Percentiles rank a stretch among this genome's conserved stretches.
Conservation (phyloP, 176 grass and related monocot species). For the Eragrostis curvula region DNA sequence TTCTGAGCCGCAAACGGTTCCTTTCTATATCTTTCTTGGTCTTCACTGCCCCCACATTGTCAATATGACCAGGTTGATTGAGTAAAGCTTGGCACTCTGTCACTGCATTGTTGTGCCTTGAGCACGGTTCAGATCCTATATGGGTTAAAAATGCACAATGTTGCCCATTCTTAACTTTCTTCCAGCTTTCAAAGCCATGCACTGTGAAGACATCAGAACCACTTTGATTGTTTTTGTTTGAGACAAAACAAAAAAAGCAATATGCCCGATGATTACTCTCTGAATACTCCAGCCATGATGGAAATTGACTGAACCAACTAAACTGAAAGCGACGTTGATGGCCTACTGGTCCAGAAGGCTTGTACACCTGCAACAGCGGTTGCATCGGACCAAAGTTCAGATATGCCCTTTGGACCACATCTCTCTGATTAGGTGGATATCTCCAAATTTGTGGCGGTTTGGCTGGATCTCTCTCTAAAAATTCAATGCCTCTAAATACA, state of each 20-base stretch:
- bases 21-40: not conserved
- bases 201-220: no score
- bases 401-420: slow-evolving; percentile 18
- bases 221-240: not conserved
- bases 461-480: not conserved
- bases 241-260: slow-evolving; percentile 14
- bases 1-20: not conserved
- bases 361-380: not conserved
- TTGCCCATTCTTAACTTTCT: no score
- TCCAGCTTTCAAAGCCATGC: no score
- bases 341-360: not conserved
- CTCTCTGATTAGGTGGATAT: slow-evolving; percentile 17
- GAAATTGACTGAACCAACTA: not conserved
- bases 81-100: not conserved
- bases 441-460: slow-evolving; percentile 9
- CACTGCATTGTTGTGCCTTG: slow-evolving; percentile 19
- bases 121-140: slow-evolving; percentile 10
- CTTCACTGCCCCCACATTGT: not conserved
- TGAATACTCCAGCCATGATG: slow-evolving; percentile 41
- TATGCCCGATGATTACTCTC: not conserved
- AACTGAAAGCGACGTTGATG: not conserved
- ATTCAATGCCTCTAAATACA: not conserved
- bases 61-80: slow-evolving; percentile 10
- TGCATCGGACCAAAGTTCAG: not conserved
- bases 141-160: slow-evolving; percentile 25